Percentiles rank a stretch among this genome's conserved stretches.
Conservation (phyloP, 148 eudicot species). For the Diospyros lotus region DNA sequence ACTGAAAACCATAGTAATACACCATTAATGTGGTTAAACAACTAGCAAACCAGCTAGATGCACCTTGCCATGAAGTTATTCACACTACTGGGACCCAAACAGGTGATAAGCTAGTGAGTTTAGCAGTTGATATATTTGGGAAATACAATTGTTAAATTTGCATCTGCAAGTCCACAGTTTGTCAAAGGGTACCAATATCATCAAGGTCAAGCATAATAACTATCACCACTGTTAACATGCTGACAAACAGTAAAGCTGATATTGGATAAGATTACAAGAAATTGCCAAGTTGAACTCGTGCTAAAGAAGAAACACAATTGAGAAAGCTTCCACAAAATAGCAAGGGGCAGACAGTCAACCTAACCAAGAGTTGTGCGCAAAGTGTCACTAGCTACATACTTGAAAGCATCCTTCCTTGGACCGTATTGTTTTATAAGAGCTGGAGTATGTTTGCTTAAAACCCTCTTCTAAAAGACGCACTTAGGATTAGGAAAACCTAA, state of each 20-base stretch:
- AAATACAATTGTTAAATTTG: too few species aligned
- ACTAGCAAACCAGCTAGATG: neutral
- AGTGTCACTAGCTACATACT: neutral
- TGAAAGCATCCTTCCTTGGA: neutral
- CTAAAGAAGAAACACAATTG: neutral
- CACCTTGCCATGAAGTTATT: neutral
- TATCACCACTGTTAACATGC: neutral
- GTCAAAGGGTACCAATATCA: neutral
- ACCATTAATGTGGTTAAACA: neutral
- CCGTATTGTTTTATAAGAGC: neutral
- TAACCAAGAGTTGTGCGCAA: neutral
- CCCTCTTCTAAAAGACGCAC: neutral
- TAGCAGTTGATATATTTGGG: too few species aligned
- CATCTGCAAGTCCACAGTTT: neutral
- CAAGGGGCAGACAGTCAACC: neutral
- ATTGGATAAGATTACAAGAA: neutral
- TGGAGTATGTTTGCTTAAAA: neutral
- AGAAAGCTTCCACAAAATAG: neutral
- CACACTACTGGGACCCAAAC: neutral
- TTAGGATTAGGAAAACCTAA: neutral
- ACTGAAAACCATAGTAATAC: neutral
- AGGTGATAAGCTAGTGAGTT: neutral
- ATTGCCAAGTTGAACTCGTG: neutral
- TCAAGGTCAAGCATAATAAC: conserved; percentile 1
- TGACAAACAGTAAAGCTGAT: neutral